A percentile compares a stretch with the other conserved stretches of the same genome.
Evolutionary conservation across 257 asterid genomes (phyloP).

Genomic region (Rehmannia glutinosa): DNA sequence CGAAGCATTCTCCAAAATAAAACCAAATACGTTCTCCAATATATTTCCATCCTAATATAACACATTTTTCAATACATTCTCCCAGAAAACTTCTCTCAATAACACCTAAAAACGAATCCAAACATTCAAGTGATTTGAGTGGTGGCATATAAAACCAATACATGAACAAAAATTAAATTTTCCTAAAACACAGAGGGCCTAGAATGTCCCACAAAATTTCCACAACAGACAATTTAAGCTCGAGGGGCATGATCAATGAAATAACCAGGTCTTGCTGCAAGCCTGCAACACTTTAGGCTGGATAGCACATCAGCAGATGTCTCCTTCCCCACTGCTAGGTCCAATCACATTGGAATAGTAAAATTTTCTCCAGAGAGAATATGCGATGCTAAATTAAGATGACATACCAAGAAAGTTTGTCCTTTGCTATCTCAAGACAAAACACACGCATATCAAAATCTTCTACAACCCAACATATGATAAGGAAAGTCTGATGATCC

Average conservation of each 20-base stretch:
- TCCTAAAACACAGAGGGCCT: neutral
- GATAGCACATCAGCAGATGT: neutral
- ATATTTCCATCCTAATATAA: neutral
- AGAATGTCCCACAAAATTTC: neutral
- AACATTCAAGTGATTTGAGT: neutral
- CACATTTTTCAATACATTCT: neutral
- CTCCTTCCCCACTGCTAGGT: no score
- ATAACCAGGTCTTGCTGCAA: neutral
- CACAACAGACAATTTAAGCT: neutral
- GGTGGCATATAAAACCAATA: neutral
- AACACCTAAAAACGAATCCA: neutral
- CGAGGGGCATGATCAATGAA: neutral
- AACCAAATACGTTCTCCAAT: neutral
- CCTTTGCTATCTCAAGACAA: no score
- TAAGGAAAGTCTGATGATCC: no score
- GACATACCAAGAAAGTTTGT: no score
- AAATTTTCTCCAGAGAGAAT: no score
- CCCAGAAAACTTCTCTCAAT: neutral
- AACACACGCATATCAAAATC: no score
- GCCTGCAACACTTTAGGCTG: neutral
- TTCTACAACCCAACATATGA: no score
- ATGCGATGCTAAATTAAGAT: no score
- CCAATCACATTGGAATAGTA: no score
- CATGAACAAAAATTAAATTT: neutral
- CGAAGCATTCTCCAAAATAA: neutral